Evolutionary conservation across 2,329 filamentous ascomycete species (phyloP), one percentile per base, ranked within the genome.

Genomic region (Epichloe hybrida): DNA sequence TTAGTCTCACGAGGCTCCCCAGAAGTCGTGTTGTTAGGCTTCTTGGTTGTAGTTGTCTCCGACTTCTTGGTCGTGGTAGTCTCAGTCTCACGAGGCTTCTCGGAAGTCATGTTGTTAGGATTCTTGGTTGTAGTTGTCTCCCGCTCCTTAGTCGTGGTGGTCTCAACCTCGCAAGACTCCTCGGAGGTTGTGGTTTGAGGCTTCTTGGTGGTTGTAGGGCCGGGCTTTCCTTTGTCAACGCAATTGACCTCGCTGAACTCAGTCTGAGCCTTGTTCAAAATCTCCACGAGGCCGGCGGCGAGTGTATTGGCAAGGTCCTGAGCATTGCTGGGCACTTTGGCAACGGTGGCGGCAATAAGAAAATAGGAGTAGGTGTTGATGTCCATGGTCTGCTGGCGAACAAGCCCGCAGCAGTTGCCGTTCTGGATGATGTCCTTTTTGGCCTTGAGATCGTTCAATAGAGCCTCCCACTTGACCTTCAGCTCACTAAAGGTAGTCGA

Each of bases 241-340:
- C 52, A 54, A 20, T 54, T 52, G 13, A 31, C 20, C n/a, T 27
- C 17, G 5, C 9, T 37, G 35, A 54, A 54, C 13, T 50, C 46
- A 12, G 17, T n/a, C 46, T 54, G 27, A 27, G 20, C 12, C 7
- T 52, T 13, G 9, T 37, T 7, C 35, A 54, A 23, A 11, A 42
- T 20, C 4, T 46, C 13, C 12, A 35, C n/a, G 21, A 54, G 31
- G 12, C 38, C 46, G 9, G 21, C 27, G n/a, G 34, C 4, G 12
- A 46, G 27, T 31, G 27, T 20, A n/a, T 36, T 40, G 39, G 50
- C 50, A 17, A 20, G 8, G 12, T 4, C n/a, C 15, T 44, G 34
- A 11, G 20, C 37, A 39, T 5, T 4, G 3, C 11, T 11, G n/a
- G 52, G 50, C 17, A 52, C 23, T 20, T 54, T 52, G 12, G 41